Evolutionary conservation across 257 asterid genomes (phyloP).

Genomic region (Verbena officinalis): DNA sequence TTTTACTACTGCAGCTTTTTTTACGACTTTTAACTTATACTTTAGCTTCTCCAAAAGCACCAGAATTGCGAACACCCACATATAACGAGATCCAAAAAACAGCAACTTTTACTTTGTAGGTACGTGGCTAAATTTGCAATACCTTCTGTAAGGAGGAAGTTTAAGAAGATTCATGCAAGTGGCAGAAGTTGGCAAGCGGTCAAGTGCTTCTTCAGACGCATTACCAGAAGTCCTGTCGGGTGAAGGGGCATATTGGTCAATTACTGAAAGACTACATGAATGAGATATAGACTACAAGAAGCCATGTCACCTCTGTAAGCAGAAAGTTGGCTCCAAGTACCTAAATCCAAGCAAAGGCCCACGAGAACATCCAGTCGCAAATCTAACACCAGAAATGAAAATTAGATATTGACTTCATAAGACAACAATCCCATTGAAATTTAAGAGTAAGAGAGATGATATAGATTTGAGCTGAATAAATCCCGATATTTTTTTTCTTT

Average conservation of each 20-base stretch:
- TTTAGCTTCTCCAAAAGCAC: too few relatives aligned
- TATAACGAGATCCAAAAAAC: too few relatives aligned
- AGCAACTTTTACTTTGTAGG: too few relatives aligned
- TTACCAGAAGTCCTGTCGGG: constrained; percentile 79
- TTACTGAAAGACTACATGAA: constrained; percentile 11
- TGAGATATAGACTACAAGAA: constrained; percentile 4
- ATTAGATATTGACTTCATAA: too few relatives aligned
- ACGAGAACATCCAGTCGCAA: constrained; percentile 97
- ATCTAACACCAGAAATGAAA: constrained; percentile 65
- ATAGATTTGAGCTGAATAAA: too few relatives aligned
- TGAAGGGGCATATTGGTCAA: constrained; percentile 1
- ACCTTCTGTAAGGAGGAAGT: constrained; percentile 98
- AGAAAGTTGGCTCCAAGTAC: constrained; percentile 87
- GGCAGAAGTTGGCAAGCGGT: constrained; percentile 93
- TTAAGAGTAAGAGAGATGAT: too few relatives aligned
- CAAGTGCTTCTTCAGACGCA: constrained; percentile 86
- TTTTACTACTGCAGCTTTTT: too few relatives aligned
- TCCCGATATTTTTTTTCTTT: too few relatives aligned
- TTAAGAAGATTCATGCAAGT: constrained; percentile 99
- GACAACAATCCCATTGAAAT: too few relatives aligned
- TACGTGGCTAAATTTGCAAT: constrained; percentile 25
- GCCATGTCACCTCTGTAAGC: constrained; percentile 76
- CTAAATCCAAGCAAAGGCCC: constrained; percentile 98
- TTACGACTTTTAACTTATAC: too few relatives aligned
- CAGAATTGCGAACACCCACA: too few relatives aligned